phyloP scores from a whole-genome alignment of 1,284 basidiomycete species.

The Heimioporus retisporus region DNA sequence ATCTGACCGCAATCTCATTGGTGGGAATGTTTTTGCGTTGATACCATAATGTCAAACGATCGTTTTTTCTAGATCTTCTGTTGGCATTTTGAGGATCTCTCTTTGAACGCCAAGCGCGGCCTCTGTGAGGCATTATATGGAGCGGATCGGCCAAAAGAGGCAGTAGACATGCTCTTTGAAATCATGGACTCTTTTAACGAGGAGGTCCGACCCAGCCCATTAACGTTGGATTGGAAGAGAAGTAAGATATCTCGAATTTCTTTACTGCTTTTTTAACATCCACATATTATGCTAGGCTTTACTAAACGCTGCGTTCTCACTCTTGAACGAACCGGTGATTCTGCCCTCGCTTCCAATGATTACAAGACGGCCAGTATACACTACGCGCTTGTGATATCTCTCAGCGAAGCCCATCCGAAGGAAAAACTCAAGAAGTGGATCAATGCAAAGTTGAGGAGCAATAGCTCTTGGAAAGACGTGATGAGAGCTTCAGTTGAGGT shows the following conservation, averaged over 20 bases:
- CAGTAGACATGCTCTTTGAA: conserved; percentile 1
- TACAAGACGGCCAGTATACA: conserved; percentile 6
- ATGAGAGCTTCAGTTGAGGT: conserved; percentile 7
- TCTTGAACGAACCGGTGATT: conserved; percentile 7
- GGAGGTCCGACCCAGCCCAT: conserved; percentile 3
- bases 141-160: conserved; percentile 8
- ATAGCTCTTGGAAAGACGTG: conserved; percentile 7
- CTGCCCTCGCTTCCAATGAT: background rate
- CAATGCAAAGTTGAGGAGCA: conserved; percentile 7
- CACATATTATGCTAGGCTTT: conserved; percentile 1
- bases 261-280: background rate
- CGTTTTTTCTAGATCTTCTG: conserved; percentile 7
- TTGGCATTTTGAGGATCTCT: conserved; percentile 12
- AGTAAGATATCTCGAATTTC: background rate
- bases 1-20: conserved; percentile 10
- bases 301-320: conserved; percentile 9
- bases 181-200: background rate
- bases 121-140: conserved; percentile 13
- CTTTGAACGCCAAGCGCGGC: background rate
- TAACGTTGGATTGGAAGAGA: conserved; percentile 1
- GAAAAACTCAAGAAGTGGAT: conserved; percentile 10
- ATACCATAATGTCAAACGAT: background rate
- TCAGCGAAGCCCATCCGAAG: background rate
- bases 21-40: background rate
- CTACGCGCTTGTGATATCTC: conserved; percentile 8